Evolutionary conservation across 2,329 filamentous ascomycete species (phyloP), one percentile per base, ranked within the genome.

Genomic region (Colletotrichum sp.): DNA sequence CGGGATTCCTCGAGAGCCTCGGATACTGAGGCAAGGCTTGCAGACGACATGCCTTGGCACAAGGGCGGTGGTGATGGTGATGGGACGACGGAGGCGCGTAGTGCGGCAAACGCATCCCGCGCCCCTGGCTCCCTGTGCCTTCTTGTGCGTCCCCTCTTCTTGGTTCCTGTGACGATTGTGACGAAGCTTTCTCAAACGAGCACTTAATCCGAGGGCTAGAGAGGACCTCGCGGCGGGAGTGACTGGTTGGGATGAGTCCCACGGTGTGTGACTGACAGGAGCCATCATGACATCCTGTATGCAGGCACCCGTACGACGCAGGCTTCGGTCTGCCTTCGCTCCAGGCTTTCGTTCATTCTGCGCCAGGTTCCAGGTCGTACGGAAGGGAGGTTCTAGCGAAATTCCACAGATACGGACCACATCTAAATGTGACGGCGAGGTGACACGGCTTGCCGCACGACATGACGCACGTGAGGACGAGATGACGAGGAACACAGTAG

Each of bases 201-300:
- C 32, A 30, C 62, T 64, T 4, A 57, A 44, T 64, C 34, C 21
- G 15, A 32, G 44, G 28, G 36, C 44, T 52, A 21, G n/a, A 52
- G 44, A 21, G 44, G 44, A 52, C 16, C n/a, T 26, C 21, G 10
- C 36, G 30, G 15, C 32, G 57, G 59, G 44, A 36, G 12, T 36
- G 55, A 55, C 32, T 57, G 55, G 44, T 26, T 24, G 44, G 24
- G 21, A 63, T 30, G 15, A 59, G 64, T 24, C 32, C 4, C 59
- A 32, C 34, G 59, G 15, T 64, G 36, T 76, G 49, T 63, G 36
- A 76, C 74, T 76, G 74, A 73, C 70, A 74, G 74, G 64, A n/a
- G 28, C 44, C 13, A 32, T 67, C 18, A 36, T 30, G 67, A 44
- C 36, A 52, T 65, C 21, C 64, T 59, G 16, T 8, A 68, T 69